Conservation (phyloP, 148 eudicot species). For the Rhododendron simsii region DNA sequence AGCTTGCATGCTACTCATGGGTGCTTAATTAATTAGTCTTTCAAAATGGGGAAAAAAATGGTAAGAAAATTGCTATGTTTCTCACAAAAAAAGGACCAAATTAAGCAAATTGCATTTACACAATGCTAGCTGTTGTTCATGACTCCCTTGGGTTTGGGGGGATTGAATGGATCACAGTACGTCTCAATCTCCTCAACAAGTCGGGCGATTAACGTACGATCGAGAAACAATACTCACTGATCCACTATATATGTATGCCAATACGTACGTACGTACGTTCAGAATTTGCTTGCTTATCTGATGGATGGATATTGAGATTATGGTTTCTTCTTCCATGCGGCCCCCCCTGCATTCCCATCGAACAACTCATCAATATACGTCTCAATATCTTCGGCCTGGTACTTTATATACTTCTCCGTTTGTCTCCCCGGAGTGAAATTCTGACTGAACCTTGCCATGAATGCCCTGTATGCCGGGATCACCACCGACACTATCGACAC, state of each 20-base stretch:
- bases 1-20: not conserved
- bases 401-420: slow-evolving; percentile 76
- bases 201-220: not conserved
- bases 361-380: slow-evolving; percentile 69
- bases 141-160: not conserved
- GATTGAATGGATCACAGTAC: not conserved
- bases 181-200: not conserved
- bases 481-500: slow-evolving; percentile 84
- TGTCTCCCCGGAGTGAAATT: slow-evolving; percentile 79
- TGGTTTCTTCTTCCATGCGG: slow-evolving; percentile 46
- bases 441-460: slow-evolving; percentile 65
- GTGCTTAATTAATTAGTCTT: not conserved
- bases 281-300: not conserved
- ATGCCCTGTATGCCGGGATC: slow-evolving; percentile 79
- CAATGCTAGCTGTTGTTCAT: not conserved
- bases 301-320: not conserved
- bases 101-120: not conserved
- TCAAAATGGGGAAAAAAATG: not conserved
- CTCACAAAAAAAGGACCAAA: not conserved
- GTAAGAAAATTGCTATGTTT: not conserved
- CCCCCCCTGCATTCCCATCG: slow-evolving; percentile 51
- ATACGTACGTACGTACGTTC: not conserved
- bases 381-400: slow-evolving; percentile 87
- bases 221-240: not conserved
- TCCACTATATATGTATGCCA: not conserved